A percentile compares a stretch with the other conserved stretches of the same genome.
These are phyloP conservation scores for Phaseolus lunatus DNA, from an alignment of 306 rosid species.

Conservation along the genomic window DNA sequence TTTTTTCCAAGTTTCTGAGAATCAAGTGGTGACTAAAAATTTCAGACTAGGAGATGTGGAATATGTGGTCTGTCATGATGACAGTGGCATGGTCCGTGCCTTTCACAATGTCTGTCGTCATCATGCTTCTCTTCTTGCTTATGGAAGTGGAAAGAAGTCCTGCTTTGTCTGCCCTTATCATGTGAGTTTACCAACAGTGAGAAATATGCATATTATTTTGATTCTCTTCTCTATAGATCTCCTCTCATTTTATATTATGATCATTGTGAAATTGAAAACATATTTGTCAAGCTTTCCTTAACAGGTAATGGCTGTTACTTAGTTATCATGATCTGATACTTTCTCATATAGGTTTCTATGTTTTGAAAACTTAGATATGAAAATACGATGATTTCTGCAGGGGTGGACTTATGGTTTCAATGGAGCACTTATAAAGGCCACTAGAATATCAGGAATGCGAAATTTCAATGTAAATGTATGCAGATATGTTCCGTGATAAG, in stretches of 20 bases:
- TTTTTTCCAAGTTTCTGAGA: slow-evolving; percentile 52
- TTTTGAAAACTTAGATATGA: slow-evolving; percentile 7
- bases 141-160: slow-evolving; percentile 75
- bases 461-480: slow-evolving; percentile 77
- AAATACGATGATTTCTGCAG: slow-evolving; percentile 56
- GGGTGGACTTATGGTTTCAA: slow-evolving; percentile 93
- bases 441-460: slow-evolving; percentile 75
- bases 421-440: slow-evolving; percentile 83
- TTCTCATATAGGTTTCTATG: slow-evolving; percentile 18
- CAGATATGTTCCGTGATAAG: slow-evolving; percentile 36
- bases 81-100: slow-evolving; percentile 61
- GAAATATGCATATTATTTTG: slow-evolving; percentile 18
- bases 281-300: slow-evolving; percentile 31
- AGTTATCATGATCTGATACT: slow-evolving; percentile 16
- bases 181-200: slow-evolving; percentile 57
- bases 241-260: not conserved
- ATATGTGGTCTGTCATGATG: slow-evolving; percentile 83
- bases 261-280: slow-evolving; percentile 22
- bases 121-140: slow-evolving; percentile 84
- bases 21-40: slow-evolving; percentile 48
- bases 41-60: slow-evolving; percentile 80
- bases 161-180: slow-evolving; percentile 98
- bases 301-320: not conserved
- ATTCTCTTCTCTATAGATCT: not conserved
- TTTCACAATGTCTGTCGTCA: slow-evolving; percentile 95